A percentile compares a stretch with the other conserved stretches of the same genome.
Evolutionary conservation across 192 early-diverging fungal genomes (phyloP).

Genomic region (Rhizoclosmatium globosum): DNA sequence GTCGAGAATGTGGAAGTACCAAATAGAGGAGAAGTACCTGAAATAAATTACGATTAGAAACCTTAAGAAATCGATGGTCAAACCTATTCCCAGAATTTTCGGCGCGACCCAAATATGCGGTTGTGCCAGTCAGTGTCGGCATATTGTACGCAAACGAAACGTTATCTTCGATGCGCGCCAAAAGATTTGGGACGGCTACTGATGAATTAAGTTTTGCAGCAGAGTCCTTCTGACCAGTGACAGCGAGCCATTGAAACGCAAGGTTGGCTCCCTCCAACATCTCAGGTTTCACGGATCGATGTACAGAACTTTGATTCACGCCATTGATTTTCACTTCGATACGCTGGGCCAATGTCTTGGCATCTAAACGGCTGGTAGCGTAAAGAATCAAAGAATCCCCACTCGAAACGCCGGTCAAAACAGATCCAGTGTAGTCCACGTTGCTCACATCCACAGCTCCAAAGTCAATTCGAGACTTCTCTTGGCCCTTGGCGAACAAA

Average conservation of each 20-base stretch:
- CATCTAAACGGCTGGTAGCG: not conserved
- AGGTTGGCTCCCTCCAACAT: not conserved
- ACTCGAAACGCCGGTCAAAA: slow-evolving; percentile 7
- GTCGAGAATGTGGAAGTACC: too few species aligned
- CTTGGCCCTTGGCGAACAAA: not conserved
- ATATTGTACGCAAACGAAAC: slow-evolving; percentile 24
- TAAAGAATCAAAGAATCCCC: slow-evolving; percentile 14
- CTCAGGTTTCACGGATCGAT: not conserved
- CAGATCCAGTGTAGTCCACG: not conserved
- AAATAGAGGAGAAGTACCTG: too few species aligned
- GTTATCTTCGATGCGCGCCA: slow-evolving; percentile 24
- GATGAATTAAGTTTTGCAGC: not conserved
- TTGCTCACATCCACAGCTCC: slow-evolving; percentile 8
- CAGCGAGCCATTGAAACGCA: slow-evolving; percentile 15
- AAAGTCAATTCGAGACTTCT: not conserved
- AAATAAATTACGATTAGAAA: not conserved
- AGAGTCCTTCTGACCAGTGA: not conserved
- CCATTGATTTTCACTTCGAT: slow-evolving; percentile 18
- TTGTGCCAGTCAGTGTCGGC: slow-evolving; percentile 6
- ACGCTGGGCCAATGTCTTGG: not conserved
- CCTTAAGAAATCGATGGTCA: not conserved
- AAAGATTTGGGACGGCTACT: slow-evolving; percentile 4
- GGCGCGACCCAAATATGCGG: slow-evolving; percentile 18
- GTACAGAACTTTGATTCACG: not conserved
- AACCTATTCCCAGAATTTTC: slow-evolving; percentile 1